Evolutionary conservation across 1,284 basidiomycete species (phyloP), one percentile per base, ranked within the genome.

Genomic region (Leccinum fallax): DNA sequence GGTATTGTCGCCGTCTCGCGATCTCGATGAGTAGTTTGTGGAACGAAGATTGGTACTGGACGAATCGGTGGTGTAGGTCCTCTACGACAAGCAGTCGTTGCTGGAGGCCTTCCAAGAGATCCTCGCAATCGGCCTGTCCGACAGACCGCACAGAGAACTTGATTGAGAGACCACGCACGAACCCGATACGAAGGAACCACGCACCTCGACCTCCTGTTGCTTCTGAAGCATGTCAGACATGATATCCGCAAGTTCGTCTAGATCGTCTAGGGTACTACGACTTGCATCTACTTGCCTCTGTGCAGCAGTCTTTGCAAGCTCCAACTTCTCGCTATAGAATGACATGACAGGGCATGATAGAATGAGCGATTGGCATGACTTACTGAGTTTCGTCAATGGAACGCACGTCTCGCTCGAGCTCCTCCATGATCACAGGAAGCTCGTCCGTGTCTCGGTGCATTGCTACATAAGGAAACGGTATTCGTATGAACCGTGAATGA

Each of bases 391-490:
- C 73, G 54, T 86, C 79, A 51, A 92, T 84, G 3, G 77, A 72
- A 19, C 69, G 67, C 16, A 83, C 78, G 61, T 81, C 80, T 51
- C 84, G 83, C 66, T 92, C 87, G 48, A 93, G 74, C 65, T 93
- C 91, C 1, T 77, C 71, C 73, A 93, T 84, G 57, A 93, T 90
- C 4, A 81, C 78, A 8, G 88, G 88, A 6, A 93, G 78, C 69
- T 92, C 89, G 19, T 89, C 82, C 2, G 87, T 89, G 71, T 93
- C 91, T 52, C 87, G 80, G 65, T 88, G 85, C 86, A 93, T 92
- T 21, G 84, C 91, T 92, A 52, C 6, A 57, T 62, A 26, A 5
- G 30, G 55, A 30, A n/a, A 53, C n/a, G 10, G 21, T 55, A 55
- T 60, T 19, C 36, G 51, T 53, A 52, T 49, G 58, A 36, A 30